Percentiles rank a stretch among this genome's conserved stretches.
phyloP scores from a whole-genome alignment of 2,329 filamentous ascomycete genomes.

The Aureobasidium pullulans region DNA sequence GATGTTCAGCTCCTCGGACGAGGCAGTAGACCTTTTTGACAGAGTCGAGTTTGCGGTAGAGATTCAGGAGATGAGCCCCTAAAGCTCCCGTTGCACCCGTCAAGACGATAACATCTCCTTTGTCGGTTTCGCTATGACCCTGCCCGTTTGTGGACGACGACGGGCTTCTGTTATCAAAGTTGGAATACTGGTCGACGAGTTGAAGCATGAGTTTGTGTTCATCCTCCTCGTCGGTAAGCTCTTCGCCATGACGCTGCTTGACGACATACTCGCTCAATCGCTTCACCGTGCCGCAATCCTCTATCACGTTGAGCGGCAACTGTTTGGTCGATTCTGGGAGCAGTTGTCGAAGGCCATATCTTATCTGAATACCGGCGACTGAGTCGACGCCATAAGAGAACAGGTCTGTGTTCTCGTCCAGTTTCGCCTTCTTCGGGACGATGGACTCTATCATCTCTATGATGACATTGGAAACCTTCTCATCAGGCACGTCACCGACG shows the following conservation, averaged over 20 bases:
- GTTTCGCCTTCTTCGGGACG: constrained; percentile 16
- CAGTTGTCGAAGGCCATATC: constrained; percentile 31
- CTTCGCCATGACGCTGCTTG: constrained; percentile 32
- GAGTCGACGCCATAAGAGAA: constrained; percentile 56
- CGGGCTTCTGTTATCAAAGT: constrained; percentile 27
- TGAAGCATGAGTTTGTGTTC: constrained; percentile 37
- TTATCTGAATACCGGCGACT: constrained; percentile 48
- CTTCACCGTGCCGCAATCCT: constrained; percentile 51
- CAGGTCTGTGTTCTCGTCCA: constrained; percentile 41
- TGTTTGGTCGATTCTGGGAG: constrained; percentile 27
- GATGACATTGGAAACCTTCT: constrained; percentile 28
- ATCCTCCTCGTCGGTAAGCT: constrained; percentile 22
- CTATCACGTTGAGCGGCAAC: constrained; percentile 52
- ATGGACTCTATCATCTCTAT: constrained; percentile 22
- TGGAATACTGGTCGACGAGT: constrained; percentile 42
- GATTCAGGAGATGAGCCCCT: constrained; percentile 44
- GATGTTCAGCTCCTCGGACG: constrained; percentile 40
- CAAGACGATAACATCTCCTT: constrained; percentile 29
- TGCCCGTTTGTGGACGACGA: background rate
- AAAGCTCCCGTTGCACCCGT: constrained; percentile 47
- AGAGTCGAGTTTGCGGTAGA: constrained; percentile 32
- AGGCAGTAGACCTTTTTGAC: constrained; percentile 49
- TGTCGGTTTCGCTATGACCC: constrained; percentile 15
- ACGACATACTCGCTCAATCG: constrained; percentile 33
- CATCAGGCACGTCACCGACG: constrained; percentile 25